phyloP scores from a whole-genome alignment of 2,329 filamentous ascomycete species.

The Clonostachys rhizophaga region DNA sequence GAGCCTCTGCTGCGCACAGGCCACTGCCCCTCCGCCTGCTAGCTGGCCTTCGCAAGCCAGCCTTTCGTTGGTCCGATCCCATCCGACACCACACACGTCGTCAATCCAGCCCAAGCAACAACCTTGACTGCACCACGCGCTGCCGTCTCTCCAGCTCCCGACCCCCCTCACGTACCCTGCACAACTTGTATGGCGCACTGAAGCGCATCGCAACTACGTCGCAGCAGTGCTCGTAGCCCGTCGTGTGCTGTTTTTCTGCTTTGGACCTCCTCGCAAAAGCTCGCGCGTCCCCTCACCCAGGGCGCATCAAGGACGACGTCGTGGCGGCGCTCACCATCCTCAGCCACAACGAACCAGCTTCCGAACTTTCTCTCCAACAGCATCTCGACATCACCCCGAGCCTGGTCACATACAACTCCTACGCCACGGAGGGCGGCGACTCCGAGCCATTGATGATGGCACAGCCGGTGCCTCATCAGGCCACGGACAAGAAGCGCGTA shows the following conservation, averaged over 20 bases:
- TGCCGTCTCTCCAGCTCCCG: background rate
- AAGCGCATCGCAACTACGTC: background rate
- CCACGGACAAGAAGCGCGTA: constrained; percentile 71
- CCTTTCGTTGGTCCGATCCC: background rate
- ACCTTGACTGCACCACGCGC: background rate
- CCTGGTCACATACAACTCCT: constrained; percentile 43
- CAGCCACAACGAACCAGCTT: constrained; percentile 39
- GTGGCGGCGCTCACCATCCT: constrained; percentile 55
- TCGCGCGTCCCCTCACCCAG: background rate
- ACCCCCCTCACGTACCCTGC: background rate
- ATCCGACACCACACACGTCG: background rate
- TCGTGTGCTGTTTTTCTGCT: background rate
- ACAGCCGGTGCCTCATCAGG: constrained; percentile 65
- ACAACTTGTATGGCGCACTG: background rate
- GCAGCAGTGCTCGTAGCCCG: background rate
- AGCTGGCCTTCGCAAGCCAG: background rate
- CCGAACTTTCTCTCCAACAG: constrained; percentile 55
- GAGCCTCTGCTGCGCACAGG: too few species aligned
- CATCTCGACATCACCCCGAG: constrained; percentile 52
- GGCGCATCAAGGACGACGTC: constrained; percentile 21
- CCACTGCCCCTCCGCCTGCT: too few species aligned
- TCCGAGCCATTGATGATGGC: constrained; percentile 65
- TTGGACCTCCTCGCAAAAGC: background rate
- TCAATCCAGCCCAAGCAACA: background rate
- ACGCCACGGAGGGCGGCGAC: constrained; percentile 43